Evolutionary conservation across 169 alveolate species (phyloP), one percentile per base, ranked within the genome.

Genomic region (Fabrea salina): DNA sequence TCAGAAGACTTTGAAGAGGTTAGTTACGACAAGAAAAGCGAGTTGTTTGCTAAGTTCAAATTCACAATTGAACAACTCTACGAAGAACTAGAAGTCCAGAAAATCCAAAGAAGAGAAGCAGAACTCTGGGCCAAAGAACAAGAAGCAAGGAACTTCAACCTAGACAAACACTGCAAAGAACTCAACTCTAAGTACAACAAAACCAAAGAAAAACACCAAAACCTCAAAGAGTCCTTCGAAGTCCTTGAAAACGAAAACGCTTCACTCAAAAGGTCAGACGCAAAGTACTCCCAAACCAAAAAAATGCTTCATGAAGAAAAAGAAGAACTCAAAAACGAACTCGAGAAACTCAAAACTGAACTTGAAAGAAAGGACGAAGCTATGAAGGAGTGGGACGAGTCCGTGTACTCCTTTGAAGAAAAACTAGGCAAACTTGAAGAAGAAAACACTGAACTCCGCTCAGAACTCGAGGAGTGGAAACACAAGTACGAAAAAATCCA

Each of bases 41-140:
- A 51, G 16, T 40, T 64, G 30, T n/a, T 64, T 13, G 75, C 50
- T 5, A 64, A 64, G 41, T 64, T 51, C 32, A 19, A 56, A 64
- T 51, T 39, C 27, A 64, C 75, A 0, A 41, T 64, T 40, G 75
- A 64, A 39, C 35, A 64, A 19, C 54, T 64, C 22, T 64, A 64
- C 30, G 57, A 16, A 19, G 75, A 64, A 64, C 35, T 64, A 51
- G 75, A 64, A n/a, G 27, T 40, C 2, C 75, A 64, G 30, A 64
- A 64, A 5, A 51, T 51, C 7, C 75, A 64, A 64, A 64, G 75
- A 64, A 32, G 75, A 64, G 75, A 64, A 64, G 75, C 75, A 35
- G 75, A 64, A 56, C 54, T 64, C 2, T 37, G 32, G 19, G 35
- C 43, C 30, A 33, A 40, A 64, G 75, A 64, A 40, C 16, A 13